These are phyloP conservation scores for Raddia distichophylla DNA, from an alignment of 176 grass and related monocot genomes.

Conservation along the genomic window DNA sequence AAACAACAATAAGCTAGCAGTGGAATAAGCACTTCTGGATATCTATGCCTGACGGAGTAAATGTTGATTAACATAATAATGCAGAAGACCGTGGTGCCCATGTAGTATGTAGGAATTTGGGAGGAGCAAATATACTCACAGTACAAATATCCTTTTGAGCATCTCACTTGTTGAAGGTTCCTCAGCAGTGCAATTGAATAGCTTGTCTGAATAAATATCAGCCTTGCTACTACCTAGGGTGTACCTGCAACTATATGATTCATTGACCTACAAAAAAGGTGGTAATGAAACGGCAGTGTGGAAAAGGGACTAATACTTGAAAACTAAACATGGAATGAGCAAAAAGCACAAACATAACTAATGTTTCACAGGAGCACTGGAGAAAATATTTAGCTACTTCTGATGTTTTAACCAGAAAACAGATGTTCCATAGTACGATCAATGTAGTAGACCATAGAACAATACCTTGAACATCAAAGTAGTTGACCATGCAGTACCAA, in stretches of 20 bases:
- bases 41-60: constrained; percentile 16
- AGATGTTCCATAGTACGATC: constrained; percentile 26
- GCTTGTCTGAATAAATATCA: constrained; percentile 71
- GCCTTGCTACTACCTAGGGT: constrained; percentile 76
- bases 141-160: constrained; percentile 73
- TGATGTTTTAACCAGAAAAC: neutral
- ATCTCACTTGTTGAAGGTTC: constrained; percentile 74
- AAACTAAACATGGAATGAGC: constrained; percentile 8
- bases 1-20: constrained; percentile 7
- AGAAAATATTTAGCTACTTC: constrained; percentile 4
- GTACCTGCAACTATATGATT: constrained; percentile 90
- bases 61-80: constrained; percentile 5
- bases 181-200: constrained; percentile 81
- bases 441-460: constrained; percentile 58
- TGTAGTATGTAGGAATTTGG: neutral
- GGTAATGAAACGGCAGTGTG: constrained; percentile 17
- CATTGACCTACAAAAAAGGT: constrained; percentile 72
- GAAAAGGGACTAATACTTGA: constrained; percentile 15
- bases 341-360: constrained; percentile 6
- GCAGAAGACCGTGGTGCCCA: neutral
- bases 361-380: neutral
- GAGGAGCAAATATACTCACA: constrained; percentile 61
- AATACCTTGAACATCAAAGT: constrained; percentile 85
- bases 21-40: constrained; percentile 6
- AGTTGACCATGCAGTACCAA: constrained; percentile 70